A percentile compares a stretch with the other conserved stretches of the same genome.
phyloP scores from a whole-genome alignment of 805 yeast genomes.

The Saccharomycopsis oosterbeekiorum region DNA sequence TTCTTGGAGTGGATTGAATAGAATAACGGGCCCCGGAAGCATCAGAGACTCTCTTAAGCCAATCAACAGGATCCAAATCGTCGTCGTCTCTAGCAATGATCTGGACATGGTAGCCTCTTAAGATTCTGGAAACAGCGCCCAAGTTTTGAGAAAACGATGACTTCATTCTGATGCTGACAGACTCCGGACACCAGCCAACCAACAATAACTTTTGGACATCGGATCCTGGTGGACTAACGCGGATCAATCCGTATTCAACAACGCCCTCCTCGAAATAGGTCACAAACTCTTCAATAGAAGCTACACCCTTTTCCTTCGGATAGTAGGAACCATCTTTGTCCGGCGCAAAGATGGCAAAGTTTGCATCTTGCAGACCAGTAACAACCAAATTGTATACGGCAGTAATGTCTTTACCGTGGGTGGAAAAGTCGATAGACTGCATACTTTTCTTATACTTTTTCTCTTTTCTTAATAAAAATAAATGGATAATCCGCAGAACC shows the following conservation, averaged over 20 bases:
- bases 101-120: slow-evolving; percentile 87
- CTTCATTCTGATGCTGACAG: slow-evolving; percentile 71
- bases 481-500: neutral
- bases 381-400: slow-evolving; percentile 70
- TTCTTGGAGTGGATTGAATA: slow-evolving; percentile 32
- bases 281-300: slow-evolving; percentile 67
- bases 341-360: slow-evolving; percentile 79
- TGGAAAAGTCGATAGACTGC: slow-evolving; percentile 37
- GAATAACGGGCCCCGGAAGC: slow-evolving; percentile 97
- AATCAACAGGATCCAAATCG: slow-evolving; percentile 73
- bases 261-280: slow-evolving; percentile 66
- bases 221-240: slow-evolving; percentile 86
- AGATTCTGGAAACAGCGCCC: slow-evolving; percentile 59
- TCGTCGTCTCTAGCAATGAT: slow-evolving; percentile 92
- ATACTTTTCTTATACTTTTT: neutral
- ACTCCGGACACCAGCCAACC: slow-evolving; percentile 96
- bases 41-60: slow-evolving; percentile 66
- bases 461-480: neutral
- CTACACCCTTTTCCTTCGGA: slow-evolving; percentile 44
- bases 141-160: slow-evolving; percentile 70
- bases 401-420: slow-evolving; percentile 69
- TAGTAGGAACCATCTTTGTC: slow-evolving; percentile 39
- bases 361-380: slow-evolving; percentile 55
- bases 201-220: slow-evolving; percentile 76
- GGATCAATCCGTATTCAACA: slow-evolving; percentile 83